A percentile compares a stretch with the other conserved stretches of the same genome.
Evolutionary conservation across 2,329 filamentous ascomycete genomes (phyloP).

Genomic region (Aurifilum marmelostoma): DNA sequence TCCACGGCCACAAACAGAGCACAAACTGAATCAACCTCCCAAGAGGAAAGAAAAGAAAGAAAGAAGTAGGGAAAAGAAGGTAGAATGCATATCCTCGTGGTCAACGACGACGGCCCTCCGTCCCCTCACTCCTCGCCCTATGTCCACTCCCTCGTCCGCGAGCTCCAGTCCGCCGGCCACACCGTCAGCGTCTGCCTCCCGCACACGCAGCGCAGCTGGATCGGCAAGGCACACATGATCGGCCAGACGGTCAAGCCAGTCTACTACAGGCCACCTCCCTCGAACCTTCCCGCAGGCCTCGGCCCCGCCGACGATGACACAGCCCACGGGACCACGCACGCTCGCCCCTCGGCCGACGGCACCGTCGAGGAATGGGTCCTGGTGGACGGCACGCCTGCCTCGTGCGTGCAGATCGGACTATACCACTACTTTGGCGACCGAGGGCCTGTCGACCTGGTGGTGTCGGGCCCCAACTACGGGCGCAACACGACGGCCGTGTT

Average conservation of each 20-base stretch:
- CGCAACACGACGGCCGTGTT: conserved; percentile 82
- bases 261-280: conserved; percentile 70
- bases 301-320: conserved; percentile 52
- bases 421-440: conserved; percentile 77
- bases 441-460: conserved; percentile 74
- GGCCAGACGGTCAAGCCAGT: conserved; percentile 82
- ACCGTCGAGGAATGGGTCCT: conserved; percentile 77
- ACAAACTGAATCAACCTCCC: neutral
- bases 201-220: conserved; percentile 93
- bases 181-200: conserved; percentile 90
- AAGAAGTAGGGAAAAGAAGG: too few species aligned
- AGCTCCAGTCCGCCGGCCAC: conserved; percentile 76
- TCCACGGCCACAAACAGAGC: neutral
- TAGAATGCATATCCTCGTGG: conserved; percentile 66
- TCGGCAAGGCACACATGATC: conserved; percentile 96
- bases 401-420: conserved; percentile 79
- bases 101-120: conserved; percentile 82
- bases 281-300: conserved; percentile 40
- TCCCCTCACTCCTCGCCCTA: conserved; percentile 79
- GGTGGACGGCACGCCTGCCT: conserved; percentile 79
- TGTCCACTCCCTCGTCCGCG: conserved; percentile 72
- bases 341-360: conserved; percentile 54
- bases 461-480: conserved; percentile 82
- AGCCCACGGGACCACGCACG: conserved; percentile 69
- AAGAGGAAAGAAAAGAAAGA: too few species aligned